A percentile compares a stretch with the other conserved stretches of the same genome.
These are phyloP conservation scores for Plantago lanceolata DNA, from an alignment of 305 asterid species.

Conservation along the genomic window DNA sequence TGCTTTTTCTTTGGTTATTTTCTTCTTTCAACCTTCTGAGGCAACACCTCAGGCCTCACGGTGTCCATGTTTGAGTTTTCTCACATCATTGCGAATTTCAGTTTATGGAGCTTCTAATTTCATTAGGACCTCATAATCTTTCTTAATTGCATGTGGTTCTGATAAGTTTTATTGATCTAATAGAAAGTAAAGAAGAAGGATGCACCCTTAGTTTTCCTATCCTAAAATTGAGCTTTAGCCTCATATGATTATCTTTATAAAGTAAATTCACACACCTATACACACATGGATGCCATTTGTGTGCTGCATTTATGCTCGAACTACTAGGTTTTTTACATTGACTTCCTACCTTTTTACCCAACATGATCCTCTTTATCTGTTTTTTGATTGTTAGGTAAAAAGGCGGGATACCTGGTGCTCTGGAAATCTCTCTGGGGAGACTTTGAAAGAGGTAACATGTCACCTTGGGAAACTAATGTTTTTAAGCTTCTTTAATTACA, in stretches of 20 bases:
- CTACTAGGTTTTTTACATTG: neutral
- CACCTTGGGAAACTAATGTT: slow-evolving; percentile 9
- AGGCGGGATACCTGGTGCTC: slow-evolving; percentile 99
- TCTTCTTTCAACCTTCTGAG: no score
- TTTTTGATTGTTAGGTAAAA: slow-evolving; percentile 50
- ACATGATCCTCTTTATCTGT: slow-evolving; percentile 22
- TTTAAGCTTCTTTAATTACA: slow-evolving; percentile 10
- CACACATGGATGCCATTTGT: neutral
- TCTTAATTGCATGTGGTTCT: no score
- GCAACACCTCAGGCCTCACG: neutral
- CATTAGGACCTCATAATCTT: neutral
- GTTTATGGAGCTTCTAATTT: neutral
- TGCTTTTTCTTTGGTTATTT: no score
- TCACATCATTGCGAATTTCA: neutral
- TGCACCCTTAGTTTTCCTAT: neutral
- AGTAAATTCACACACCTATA: no score
- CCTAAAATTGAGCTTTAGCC: neutral
- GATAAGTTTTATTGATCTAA: neutral
- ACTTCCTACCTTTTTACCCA: slow-evolving; percentile 16
- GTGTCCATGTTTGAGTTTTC: neutral
- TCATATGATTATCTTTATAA: neutral
- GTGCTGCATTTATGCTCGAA: neutral
- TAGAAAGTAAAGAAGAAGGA: neutral
- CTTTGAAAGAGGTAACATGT: slow-evolving; percentile 52
- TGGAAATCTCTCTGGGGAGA: slow-evolving; percentile 53